These are phyloP conservation scores for Elsinoe perseae DNA, from an alignment of 2,329 filamentous ascomycete species.

Conservation along the genomic window DNA sequence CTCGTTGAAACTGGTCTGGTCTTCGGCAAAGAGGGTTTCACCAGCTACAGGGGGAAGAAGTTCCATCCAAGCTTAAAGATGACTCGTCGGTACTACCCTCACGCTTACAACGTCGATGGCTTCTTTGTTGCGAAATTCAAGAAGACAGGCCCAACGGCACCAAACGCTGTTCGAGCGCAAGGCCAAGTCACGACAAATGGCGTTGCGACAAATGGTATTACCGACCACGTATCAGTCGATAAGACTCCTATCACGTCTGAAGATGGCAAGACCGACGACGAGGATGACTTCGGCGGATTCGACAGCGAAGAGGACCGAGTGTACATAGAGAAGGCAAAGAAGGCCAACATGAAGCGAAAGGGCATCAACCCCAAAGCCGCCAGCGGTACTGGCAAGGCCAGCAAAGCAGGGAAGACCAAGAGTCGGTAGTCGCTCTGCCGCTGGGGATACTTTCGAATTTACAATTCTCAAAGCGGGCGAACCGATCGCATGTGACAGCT, in stretches of 20 bases:
- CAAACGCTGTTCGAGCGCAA: constrained; percentile 44
- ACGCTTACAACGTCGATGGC: constrained; percentile 90
- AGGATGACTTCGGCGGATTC: constrained; percentile 42
- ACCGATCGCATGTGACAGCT: neutral
- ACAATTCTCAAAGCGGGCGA: neutral
- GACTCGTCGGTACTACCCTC: constrained; percentile 80
- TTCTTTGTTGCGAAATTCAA: constrained; percentile 99
- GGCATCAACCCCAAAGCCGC: constrained; percentile 40
- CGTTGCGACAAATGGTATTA: constrained; percentile 16
- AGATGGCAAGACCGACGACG: constrained; percentile 27
- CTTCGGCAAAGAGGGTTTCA: constrained; percentile 91
- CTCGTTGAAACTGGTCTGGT: constrained; percentile 84
- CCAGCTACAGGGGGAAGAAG: constrained; percentile 78
- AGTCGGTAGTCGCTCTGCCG: constrained; percentile 12
- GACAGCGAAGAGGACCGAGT: constrained; percentile 44
- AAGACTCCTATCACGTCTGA: constrained; percentile 57
- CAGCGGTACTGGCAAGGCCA: constrained; percentile 17
- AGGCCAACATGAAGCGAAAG: constrained; percentile 38
- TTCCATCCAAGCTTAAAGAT: constrained; percentile 81
- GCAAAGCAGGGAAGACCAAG: constrained; percentile 16
- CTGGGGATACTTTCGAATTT: neutral
- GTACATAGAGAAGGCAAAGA: constrained; percentile 41
- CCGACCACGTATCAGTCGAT: constrained; percentile 48
- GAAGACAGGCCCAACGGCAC: constrained; percentile 73
- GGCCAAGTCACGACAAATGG: constrained; percentile 24